Evolutionary conservation across 768 basidiomycete species (phyloP).

Genomic region (Amylocystis lapponica): DNA sequence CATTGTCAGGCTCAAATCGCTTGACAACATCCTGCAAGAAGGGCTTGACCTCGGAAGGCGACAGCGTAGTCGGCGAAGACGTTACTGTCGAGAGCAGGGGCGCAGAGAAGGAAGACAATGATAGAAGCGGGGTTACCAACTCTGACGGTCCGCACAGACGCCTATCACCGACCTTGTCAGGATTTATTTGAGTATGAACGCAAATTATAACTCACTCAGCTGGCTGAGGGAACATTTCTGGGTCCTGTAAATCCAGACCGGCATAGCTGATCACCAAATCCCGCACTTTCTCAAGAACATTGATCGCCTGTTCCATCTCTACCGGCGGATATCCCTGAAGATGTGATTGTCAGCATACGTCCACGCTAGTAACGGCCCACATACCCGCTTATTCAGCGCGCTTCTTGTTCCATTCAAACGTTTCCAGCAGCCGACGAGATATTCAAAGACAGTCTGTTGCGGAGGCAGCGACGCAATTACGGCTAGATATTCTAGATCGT

Average conservation of each 20-base stretch:
- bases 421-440: constrained; percentile 89
- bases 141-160: constrained; percentile 74
- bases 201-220: constrained; percentile 43
- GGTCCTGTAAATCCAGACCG: constrained; percentile 85
- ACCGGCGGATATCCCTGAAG: constrained; percentile 53
- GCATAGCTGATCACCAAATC: constrained; percentile 83
- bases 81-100: constrained; percentile 51
- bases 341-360: not conserved
- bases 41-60: constrained; percentile 62
- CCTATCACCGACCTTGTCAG: constrained; percentile 33
- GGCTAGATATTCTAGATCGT: constrained; percentile 68
- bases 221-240: constrained; percentile 93
- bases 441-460: constrained; percentile 81
- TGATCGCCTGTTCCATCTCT: constrained; percentile 55
- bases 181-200: not conserved
- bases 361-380: not conserved
- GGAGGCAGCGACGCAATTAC: constrained; percentile 73
- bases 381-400: constrained; percentile 59
- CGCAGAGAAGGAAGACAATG: constrained; percentile 60
- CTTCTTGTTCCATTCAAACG: constrained; percentile 56
- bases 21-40: constrained; percentile 81
- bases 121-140: constrained; percentile 75
- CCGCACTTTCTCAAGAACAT: constrained; percentile 69
- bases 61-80: constrained; percentile 44
- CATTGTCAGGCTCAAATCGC: constrained; percentile 76